Evolutionary conservation across 1,284 basidiomycete genomes (phyloP).

Genomic region (Calocybe gambosa): DNA sequence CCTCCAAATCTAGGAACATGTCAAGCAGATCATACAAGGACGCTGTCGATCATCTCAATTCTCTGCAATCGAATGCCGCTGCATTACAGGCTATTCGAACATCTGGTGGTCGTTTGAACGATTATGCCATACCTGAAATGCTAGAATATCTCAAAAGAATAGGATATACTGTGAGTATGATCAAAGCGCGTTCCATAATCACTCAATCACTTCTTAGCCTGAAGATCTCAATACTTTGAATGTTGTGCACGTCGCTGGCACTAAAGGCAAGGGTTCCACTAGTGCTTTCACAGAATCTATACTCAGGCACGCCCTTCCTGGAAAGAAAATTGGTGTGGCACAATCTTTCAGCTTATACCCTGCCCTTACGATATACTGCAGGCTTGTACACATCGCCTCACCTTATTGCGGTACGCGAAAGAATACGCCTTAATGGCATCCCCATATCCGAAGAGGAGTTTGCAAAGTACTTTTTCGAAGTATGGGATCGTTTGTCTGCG

Average conservation of each 20-base stretch:
- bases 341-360: not conserved
- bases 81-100: conserved; percentile 81
- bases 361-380: conserved; percentile 19
- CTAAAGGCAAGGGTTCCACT: conserved; percentile 98
- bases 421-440: conserved; percentile 89
- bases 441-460: conserved; percentile 89
- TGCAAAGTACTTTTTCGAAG: conserved; percentile 90
- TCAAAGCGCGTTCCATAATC: not conserved
- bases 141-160: conserved; percentile 84
- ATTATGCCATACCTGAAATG: conserved; percentile 84
- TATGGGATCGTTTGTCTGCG: conserved; percentile 86
- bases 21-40: conserved; percentile 66
- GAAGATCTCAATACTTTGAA: conserved; percentile 84
- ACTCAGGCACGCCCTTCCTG: conserved; percentile 54
- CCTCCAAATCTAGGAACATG: conserved; percentile 32
- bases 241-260: conserved; percentile 96
- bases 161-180: conserved; percentile 70
- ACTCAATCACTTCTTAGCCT: conserved; percentile 42
- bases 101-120: conserved; percentile 64
- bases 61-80: conserved; percentile 92
- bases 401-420: conserved; percentile 91
- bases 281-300: conserved; percentile 87
- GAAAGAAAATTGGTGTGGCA: conserved; percentile 64
- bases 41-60: conserved; percentile 85
- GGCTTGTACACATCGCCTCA: conserved; percentile 98